phyloP scores from a whole-genome alignment of 2,329 filamentous ascomycete genomes.

The Zarea fungicola region DNA sequence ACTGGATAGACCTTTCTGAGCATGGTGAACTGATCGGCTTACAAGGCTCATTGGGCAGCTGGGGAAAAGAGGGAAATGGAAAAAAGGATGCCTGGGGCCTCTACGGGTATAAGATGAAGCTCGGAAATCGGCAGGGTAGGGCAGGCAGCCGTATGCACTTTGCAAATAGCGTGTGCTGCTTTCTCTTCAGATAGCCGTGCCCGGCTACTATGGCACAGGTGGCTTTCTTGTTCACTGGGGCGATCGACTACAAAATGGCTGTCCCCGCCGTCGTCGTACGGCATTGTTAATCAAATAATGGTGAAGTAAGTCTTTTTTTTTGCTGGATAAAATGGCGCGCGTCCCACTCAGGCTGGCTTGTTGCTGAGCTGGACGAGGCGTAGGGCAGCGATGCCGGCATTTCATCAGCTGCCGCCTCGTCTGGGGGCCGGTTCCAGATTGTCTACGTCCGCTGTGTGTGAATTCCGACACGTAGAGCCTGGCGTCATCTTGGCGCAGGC shows the following conservation, averaged over 20 bases:
- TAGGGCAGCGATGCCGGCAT: not conserved
- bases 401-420: not conserved
- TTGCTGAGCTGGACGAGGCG: not conserved
- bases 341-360: slow-evolving; percentile 1
- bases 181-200: too few species aligned
- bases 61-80: not conserved
- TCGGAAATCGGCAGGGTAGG: slow-evolving; percentile 8
- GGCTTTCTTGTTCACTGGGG: not conserved
- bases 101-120: slow-evolving; percentile 1
- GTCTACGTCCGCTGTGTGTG: not conserved
- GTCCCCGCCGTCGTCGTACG: too few species aligned
- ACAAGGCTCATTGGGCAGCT: not conserved
- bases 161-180: not conserved
- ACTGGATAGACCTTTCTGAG: not conserved
- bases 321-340: not conserved
- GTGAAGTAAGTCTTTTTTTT: too few species aligned
- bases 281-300: too few species aligned
- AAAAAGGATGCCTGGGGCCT: slow-evolving; percentile 7
- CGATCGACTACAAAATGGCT: slow-evolving; percentile 1
- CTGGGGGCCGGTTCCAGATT: not conserved
- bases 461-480: slow-evolving; percentile 9
- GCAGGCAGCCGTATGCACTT: not conserved
- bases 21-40: not conserved
- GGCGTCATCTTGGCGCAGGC: slow-evolving; percentile 6
- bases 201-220: too few species aligned